Percentiles rank a stretch among this genome's conserved stretches.
Conservation (phyloP, 148 eudicot genomes). For the Rhododendron ferrugineum region DNA sequence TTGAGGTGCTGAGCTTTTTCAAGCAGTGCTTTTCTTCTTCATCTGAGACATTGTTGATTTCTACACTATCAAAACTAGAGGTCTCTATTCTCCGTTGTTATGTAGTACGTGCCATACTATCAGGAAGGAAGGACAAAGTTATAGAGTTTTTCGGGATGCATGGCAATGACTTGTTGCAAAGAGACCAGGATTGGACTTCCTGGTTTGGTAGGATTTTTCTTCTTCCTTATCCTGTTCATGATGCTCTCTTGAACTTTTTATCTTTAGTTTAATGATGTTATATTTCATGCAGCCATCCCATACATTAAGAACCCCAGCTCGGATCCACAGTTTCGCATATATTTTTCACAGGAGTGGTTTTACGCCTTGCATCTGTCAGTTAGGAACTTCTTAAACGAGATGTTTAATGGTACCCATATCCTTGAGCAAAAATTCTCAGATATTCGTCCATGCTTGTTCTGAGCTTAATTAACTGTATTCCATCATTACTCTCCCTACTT, state of each 20-base stretch:
- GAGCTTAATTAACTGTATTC: neutral
- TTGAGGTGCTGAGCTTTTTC: conserved; percentile 63
- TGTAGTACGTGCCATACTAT: conserved; percentile 62
- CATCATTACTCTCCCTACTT: neutral
- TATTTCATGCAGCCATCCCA: conserved; percentile 61
- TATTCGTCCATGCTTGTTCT: neutral
- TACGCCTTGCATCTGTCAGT: conserved; percentile 69
- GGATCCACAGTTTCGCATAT: conserved; percentile 77
- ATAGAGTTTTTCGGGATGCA: conserved; percentile 49
- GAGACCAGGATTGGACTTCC: conserved; percentile 65
- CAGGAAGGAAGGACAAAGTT: conserved; percentile 67
- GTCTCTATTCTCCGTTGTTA: conserved; percentile 71
- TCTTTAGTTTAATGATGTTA: conserved; percentile 1
- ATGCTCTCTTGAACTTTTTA: conserved; percentile 11
- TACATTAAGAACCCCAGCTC: conserved; percentile 60
- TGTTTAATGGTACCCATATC: conserved; percentile 87
- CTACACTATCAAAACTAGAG: conserved; percentile 57
- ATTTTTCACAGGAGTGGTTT: conserved; percentile 86
- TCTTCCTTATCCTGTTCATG: neutral
- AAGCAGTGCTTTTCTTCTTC: conserved; percentile 66
- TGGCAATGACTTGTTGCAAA: conserved; percentile 65
- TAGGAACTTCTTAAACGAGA: conserved; percentile 75
- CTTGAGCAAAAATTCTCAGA: conserved; percentile 26
- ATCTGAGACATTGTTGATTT: conserved; percentile 37
- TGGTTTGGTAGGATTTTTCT: conserved; percentile 75